phyloP scores from a whole-genome alignment of 2,329 filamentous ascomycete genomes.

The Trichoderma sp. region DNA sequence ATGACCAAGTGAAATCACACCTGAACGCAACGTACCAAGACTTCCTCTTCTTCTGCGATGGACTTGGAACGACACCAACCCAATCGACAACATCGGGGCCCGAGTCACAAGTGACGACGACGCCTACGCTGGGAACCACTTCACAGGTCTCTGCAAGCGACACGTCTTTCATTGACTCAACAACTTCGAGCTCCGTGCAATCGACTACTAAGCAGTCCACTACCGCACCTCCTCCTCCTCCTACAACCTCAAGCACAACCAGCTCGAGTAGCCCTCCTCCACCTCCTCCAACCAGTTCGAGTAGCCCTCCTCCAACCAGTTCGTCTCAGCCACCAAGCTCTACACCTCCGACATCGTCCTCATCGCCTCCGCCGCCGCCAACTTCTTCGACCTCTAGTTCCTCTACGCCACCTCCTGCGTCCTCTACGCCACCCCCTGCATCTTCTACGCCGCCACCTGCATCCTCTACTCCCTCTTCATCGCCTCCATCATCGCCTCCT shows the following conservation, averaged over 20 bases:
- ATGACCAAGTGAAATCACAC: neutral
- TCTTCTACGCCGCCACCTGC: neutral
- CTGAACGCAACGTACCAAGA: no score
- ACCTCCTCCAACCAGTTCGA: neutral
- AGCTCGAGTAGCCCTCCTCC: neutral
- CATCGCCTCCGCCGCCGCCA: neutral
- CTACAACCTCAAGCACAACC: neutral
- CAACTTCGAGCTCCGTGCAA: neutral
- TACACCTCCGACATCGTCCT: neutral
- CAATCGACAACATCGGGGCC: constrained; percentile 19
- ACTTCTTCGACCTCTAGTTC: neutral
- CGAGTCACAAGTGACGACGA: constrained; percentile 27
- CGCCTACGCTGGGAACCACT: constrained; percentile 26
- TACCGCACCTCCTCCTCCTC: neutral
- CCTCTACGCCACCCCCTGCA: neutral
- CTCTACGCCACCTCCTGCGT: neutral
- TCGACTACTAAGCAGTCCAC: constrained; percentile 1
- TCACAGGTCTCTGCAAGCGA: constrained; percentile 28
- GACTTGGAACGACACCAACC: constrained; percentile 24
- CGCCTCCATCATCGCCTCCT: neutral
- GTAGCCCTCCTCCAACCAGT: neutral
- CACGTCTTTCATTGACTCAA: neutral
- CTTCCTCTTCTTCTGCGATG: constrained; percentile 47
- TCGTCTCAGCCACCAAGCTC: neutral
- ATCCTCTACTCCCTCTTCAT: neutral